Percentiles rank a stretch among this genome's conserved stretches.
These are phyloP conservation scores for Nicotiana noctiflora DNA, from an alignment of 257 asterid genomes.

Conservation along the genomic window DNA sequence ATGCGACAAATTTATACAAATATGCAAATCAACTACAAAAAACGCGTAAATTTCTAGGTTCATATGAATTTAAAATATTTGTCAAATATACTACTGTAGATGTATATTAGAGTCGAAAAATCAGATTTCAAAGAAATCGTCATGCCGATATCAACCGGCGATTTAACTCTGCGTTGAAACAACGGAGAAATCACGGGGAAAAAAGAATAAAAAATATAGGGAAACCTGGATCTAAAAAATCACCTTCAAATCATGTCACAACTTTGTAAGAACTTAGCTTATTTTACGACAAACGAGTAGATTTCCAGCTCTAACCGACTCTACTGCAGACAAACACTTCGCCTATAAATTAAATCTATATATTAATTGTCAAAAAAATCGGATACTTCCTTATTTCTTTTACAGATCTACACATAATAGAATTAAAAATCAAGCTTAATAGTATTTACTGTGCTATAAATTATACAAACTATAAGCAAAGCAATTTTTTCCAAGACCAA, in stretches of 20 bases:
- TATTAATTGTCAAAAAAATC: neutral
- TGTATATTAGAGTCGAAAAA: neutral
- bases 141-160: neutral
- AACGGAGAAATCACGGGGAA: neutral
- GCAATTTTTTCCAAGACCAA: neutral
- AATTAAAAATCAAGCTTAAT: neutral
- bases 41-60: neutral
- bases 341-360: neutral
- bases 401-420: neutral
- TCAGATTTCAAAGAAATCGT: neutral
- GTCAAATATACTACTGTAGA: too few species aligned
- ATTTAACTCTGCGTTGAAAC: neutral
- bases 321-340: neutral
- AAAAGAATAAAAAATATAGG: neutral
- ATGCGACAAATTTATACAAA: too few species aligned
- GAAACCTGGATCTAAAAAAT: neutral
- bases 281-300: neutral
- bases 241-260: neutral
- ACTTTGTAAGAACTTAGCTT: neutral
- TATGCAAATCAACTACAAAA: neutral
- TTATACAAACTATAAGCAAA: neutral
- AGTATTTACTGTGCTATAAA: neutral
- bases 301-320: neutral
- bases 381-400: neutral
- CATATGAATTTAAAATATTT: neutral